phyloP scores from a whole-genome alignment of 768 basidiomycete species.

The Trametes cubensis region DNA sequence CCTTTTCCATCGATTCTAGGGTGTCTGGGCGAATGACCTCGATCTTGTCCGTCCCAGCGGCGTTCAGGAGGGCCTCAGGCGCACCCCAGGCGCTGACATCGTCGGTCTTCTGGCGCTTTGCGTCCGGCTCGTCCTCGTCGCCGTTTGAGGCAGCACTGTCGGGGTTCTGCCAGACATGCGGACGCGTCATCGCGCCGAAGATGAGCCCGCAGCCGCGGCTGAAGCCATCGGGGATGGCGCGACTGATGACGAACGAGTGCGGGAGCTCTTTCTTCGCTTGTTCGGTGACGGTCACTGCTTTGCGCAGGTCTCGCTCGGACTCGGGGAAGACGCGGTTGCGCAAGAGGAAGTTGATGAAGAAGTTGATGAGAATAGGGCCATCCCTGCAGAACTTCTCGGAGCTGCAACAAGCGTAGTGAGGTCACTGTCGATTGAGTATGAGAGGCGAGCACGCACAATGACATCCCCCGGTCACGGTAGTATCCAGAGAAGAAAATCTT shows the following conservation, averaged over 20 bases:
- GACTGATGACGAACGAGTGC: constrained; percentile 48
- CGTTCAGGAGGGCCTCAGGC: constrained; percentile 11
- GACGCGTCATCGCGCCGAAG: constrained; percentile 44
- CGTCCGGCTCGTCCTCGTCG: constrained; percentile 34
- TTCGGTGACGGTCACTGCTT: constrained; percentile 48
- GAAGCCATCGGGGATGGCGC: constrained; percentile 52
- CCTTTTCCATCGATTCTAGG: constrained; percentile 16
- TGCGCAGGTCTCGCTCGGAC: constrained; percentile 49
- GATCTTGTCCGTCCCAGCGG: constrained; percentile 16
- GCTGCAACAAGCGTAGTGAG: constrained; percentile 33
- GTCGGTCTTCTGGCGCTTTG: constrained; percentile 31
- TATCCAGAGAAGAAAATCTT: constrained; percentile 73
- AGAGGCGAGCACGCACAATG: constrained; percentile 53
- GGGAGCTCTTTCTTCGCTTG: constrained; percentile 54
- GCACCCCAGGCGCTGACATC: not conserved
- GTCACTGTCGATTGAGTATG: not conserved
- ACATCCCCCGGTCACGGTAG: constrained; percentile 66
- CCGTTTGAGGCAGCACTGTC: constrained; percentile 18
- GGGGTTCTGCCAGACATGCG: constrained; percentile 12
- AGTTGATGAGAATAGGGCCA: constrained; percentile 56
- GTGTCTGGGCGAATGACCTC: constrained; percentile 23
- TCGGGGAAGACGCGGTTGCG: constrained; percentile 59
- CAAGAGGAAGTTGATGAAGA: constrained; percentile 65
- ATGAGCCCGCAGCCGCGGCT: constrained; percentile 49
- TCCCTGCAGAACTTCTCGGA: constrained; percentile 49